These are phyloP conservation scores for Sporisorium iseilematis-ciliati DNA, from an alignment of 1,284 basidiomycete genomes.

Conservation along the genomic window DNA sequence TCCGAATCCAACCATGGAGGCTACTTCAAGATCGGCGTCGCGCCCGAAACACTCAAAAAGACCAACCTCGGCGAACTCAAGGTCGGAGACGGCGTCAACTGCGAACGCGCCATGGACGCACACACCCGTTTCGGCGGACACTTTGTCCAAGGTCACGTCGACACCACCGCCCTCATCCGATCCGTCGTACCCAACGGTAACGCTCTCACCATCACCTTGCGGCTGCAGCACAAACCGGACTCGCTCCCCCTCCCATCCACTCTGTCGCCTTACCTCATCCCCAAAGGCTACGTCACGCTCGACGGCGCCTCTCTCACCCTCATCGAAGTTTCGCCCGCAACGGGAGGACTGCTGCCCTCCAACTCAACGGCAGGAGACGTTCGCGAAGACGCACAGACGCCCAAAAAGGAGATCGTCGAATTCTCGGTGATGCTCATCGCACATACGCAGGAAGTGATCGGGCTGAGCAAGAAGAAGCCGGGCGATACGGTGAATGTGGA, in stretches of 20 bases:
- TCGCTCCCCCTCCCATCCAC: conserved; percentile 76
- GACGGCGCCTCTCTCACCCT: conserved; percentile 95
- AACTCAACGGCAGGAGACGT: conserved; percentile 50
- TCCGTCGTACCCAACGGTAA: conserved; percentile 82
- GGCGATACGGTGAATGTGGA: conserved; percentile 68
- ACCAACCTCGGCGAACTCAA: conserved; percentile 84
- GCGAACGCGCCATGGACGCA: conserved; percentile 92
- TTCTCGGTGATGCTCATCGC: conserved; percentile 69
- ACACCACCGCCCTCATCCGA: conserved; percentile 77
- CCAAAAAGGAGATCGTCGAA: conserved; percentile 61
- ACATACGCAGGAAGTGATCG: conserved; percentile 69
- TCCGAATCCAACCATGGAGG: conserved; percentile 64
- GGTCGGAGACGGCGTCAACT: conserved; percentile 86
- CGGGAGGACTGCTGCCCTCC: conserved; percentile 58
- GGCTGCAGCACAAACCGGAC: conserved; percentile 70
- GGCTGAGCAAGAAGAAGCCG: conserved; percentile 61
- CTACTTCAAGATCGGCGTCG: conserved; percentile 91
- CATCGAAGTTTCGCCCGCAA: conserved; percentile 76
- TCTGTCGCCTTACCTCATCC: conserved; percentile 85
- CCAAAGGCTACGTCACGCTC: conserved; percentile 96
- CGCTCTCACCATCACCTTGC: conserved; percentile 84
- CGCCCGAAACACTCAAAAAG: conserved; percentile 90
- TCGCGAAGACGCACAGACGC: conserved; percentile 35
- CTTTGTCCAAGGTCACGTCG: conserved; percentile 87
- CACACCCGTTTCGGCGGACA: conserved; percentile 95